Evolutionary conservation across 2,329 filamentous ascomycete species (phyloP), one percentile per base, ranked within the genome.

Genomic region (Cordyceps farinosa): DNA sequence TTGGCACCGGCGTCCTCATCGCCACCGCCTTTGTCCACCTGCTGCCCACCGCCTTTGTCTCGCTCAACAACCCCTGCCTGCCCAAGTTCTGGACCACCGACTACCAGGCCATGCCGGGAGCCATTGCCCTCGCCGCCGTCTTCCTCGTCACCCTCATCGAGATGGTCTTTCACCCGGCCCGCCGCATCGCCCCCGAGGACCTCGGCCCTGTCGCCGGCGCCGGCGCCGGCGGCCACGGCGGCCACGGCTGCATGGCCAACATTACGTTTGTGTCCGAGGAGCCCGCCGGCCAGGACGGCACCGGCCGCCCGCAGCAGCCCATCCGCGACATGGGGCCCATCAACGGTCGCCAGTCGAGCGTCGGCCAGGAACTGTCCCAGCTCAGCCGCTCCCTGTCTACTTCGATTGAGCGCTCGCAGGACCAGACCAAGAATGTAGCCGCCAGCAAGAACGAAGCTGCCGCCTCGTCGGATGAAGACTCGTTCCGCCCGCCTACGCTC

Each of bases 21-120:
- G 85, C 91, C 32, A 94, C 90, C 1, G 90, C 91, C 59, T 94
- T 95, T 70, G 90, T 93, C 36, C 90, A 93, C 77, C 78, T 89
- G 38, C 82, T 89, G 9, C 87, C 85, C 51, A 89, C 84, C 2
- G 87, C 87, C 5, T 90, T 90, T 67, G 72, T 79, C 60, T 86
- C 85, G 8, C 79, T 89, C 11, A 86, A 81, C 47, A 79, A 89
- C 68, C 86, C 85, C 11, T 90, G 87, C 70, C 84, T 96, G 1
- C 88, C 89, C 13, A 78, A 80, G 61, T 90, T 92, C 72, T 96
- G 91, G 86, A 92, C 85, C 70, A 70, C 87, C 50, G 83, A 85
- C 34, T 96, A 94, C 75, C 84, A 83, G 60, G 89, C 91, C 29
- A 90, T 95, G 78, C 87, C 91, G 1, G 91, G 92, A 4, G 83